A percentile compares a stretch with the other conserved stretches of the same genome.
Evolutionary conservation across 345 rosid genomes (phyloP).

Genomic region (Syzygium aromaticum): DNA sequence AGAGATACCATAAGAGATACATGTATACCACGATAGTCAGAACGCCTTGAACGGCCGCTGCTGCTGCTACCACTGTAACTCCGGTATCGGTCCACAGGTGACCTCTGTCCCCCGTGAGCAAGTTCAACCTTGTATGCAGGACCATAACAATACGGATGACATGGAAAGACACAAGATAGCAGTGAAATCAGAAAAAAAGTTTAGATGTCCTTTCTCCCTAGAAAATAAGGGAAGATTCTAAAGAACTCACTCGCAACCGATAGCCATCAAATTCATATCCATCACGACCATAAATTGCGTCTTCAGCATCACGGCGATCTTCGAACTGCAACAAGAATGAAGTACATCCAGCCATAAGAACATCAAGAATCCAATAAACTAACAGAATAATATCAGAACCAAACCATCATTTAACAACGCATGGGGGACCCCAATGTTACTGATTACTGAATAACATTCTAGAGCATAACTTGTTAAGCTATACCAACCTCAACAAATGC

Average conservation of each 20-base stretch:
- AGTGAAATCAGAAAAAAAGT: background rate
- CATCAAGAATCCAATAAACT: background rate
- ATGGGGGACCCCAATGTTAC: background rate
- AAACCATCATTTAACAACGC: background rate
- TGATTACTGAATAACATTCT: background rate
- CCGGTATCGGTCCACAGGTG: slow-evolving; percentile 61
- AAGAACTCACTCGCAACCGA: slow-evolving; percentile 57
- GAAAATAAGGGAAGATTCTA: background rate
- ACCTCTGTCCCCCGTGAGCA: slow-evolving; percentile 81
- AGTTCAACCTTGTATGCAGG: slow-evolving; percentile 61
- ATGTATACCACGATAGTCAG: slow-evolving; percentile 80
- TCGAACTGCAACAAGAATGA: slow-evolving; percentile 47
- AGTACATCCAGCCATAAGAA: background rate
- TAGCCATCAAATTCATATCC: slow-evolving; percentile 88
- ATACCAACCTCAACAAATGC: slow-evolving; percentile 85
- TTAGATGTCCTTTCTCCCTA: background rate
- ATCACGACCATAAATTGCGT: slow-evolving; percentile 86
- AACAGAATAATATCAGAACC: background rate
- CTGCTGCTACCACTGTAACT: slow-evolving; percentile 61
- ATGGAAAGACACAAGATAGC: background rate
- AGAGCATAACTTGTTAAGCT: background rate
- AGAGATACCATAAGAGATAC: background rate
- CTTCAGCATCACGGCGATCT: slow-evolving; percentile 91
- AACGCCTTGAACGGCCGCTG: slow-evolving; percentile 61
- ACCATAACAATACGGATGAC: background rate